Conservation (phyloP, 2,329 filamentous ascomycete species). For the Drechslerella dactyloides region DNA sequence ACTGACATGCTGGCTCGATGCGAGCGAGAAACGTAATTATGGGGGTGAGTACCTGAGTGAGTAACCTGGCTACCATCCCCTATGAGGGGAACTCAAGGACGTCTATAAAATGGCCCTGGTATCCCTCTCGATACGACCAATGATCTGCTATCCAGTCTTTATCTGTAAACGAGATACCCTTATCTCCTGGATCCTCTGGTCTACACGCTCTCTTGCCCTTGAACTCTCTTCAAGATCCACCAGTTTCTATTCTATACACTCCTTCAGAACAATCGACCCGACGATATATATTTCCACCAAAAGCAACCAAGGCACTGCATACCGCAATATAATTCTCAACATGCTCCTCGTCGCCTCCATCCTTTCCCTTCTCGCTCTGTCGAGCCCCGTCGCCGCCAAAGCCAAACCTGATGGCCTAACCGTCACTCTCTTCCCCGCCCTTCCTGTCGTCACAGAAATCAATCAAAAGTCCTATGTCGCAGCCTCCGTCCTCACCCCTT, state of each 20-base stretch:
- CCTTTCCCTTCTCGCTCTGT: neutral
- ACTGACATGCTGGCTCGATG: too few species aligned
- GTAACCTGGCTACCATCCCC: too few species aligned
- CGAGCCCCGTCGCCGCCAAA: neutral
- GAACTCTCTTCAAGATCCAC: neutral
- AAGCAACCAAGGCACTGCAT: neutral
- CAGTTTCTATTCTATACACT: neutral
- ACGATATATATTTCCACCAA: neutral
- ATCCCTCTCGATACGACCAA: neutral
- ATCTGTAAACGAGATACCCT: neutral
- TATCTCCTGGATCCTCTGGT: neutral
- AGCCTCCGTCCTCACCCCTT: conserved; percentile 4
- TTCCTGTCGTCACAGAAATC: conserved; percentile 40
- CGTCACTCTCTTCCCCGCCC: conserved; percentile 29
- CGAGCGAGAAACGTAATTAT: too few species aligned
- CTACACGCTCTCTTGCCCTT: neutral
- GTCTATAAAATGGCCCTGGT: neutral
- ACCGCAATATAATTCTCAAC: neutral
- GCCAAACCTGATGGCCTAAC: neutral
- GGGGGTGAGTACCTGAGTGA: too few species aligned
- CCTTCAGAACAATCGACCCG: neutral
- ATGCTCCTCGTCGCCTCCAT: neutral
- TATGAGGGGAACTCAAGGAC: neutral
- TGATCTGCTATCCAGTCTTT: neutral
- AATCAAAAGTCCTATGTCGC: conserved; percentile 15